phyloP scores from a whole-genome alignment of 306 rosid species.

The Cucumis hystrix region DNA sequence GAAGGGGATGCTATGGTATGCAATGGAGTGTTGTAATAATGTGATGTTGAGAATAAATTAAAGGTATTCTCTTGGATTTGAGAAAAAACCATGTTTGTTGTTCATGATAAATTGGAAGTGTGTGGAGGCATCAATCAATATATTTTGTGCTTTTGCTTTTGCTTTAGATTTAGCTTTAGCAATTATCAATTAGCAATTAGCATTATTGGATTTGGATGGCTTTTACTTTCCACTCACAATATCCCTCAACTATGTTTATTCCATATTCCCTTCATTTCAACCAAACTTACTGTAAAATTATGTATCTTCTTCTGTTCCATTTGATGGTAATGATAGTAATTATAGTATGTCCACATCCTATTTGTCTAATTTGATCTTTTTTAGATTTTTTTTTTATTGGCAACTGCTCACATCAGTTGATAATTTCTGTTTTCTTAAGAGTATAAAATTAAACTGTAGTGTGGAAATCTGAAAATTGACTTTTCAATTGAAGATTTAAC shows the following conservation, averaged over 20 bases:
- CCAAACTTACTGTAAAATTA: background rate
- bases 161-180: background rate
- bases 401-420: too few relatives aligned
- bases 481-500: too few relatives aligned
- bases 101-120: background rate
- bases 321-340: background rate
- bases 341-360: background rate
- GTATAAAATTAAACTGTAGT: too few relatives aligned
- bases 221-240: too few relatives aligned
- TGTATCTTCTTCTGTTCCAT: background rate
- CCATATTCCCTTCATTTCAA: background rate
- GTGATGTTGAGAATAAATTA: background rate
- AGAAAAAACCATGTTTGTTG: background rate
- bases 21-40: background rate
- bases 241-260: background rate
- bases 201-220: background rate
- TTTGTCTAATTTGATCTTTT: too few relatives aligned
- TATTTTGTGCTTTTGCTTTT: background rate
- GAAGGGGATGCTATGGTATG: background rate
- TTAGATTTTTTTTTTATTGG: too few relatives aligned
- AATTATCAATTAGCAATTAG: background rate
- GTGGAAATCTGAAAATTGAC: too few relatives aligned
- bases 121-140: background rate
- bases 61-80: background rate
- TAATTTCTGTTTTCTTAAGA: too few relatives aligned